Base-by-base conservation (phyloP, 2,329 filamentous ascomycete genomes). In the Aspergillus versicolor region DNA sequence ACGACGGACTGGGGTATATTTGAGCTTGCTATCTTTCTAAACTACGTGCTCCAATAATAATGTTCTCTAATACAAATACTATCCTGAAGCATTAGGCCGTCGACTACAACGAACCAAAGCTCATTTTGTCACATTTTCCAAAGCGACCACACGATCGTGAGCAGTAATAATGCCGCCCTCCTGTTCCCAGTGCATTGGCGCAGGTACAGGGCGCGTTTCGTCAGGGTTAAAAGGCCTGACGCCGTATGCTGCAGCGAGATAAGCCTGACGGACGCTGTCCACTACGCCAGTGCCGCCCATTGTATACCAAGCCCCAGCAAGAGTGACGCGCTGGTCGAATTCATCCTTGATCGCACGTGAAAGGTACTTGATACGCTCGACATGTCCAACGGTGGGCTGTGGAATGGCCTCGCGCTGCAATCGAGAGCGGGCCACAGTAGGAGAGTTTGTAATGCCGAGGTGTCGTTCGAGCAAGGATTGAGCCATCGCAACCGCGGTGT, bases 321-420 rank as follows among this genome's bases (percentile, higher is more conserved):
- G 86, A 57, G 85, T 82, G 27, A 96, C 76, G 12, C 82, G 79
- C 13, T 88, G 86, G 8, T 80, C 71, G 70, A 87, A 95, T 5
- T 77, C 74, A 3, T 76, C 59, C 32, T 74, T 68, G 5, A 91
- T 78, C 52, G 87, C 78, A 2, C 74, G 66, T 65, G 87, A 81
- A 1, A 87, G 83, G 2, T 72, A 69, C 21, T 74, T 75, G 78
- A 95, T 84, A 58, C 84, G 81, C 8, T 78, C 73, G 24, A 83
- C 75, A 73, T 97, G 93, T 37, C 91, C 91, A 1, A 96, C 87
- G 0, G 82, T 83, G 72, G 96, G 95, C 75, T 99, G 94, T 11
- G 94, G 93, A 63, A 99, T 94, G 70, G 92, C 96, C 60, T 94
- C 81, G 58, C 78, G 77, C 54, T 86, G 80, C 44, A 89, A 65